Percentiles rank a stretch among this genome's conserved stretches.
phyloP scores from a whole-genome alignment of 805 yeast genomes.

The Starmerella potacharoeniae region DNA sequence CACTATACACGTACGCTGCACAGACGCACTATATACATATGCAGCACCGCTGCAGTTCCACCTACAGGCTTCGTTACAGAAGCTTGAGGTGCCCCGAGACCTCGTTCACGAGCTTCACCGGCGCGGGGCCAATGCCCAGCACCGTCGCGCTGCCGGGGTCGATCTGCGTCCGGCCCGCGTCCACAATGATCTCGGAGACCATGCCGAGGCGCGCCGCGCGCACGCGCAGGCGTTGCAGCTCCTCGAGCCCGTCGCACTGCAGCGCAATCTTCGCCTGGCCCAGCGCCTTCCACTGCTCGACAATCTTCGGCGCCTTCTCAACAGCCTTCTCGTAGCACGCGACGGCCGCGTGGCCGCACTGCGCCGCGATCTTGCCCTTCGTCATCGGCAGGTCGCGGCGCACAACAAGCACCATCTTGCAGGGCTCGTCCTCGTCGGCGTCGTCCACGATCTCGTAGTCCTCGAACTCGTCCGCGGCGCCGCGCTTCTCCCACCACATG shows the following conservation, averaged over 20 bases:
- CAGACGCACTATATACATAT: too few species aligned
- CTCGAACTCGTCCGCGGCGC: conserved; percentile 3
- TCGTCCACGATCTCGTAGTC: conserved; percentile 13
- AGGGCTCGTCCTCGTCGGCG: conserved; percentile 11
- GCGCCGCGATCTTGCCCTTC: conserved; percentile 95
- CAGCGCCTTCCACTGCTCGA: conserved; percentile 61
- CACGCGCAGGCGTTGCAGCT: conserved; percentile 65
- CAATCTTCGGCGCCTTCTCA: conserved; percentile 48
- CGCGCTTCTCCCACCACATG: background rate
- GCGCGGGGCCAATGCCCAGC: conserved; percentile 96
- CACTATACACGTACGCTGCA: too few species aligned
- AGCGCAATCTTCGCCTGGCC: conserved; percentile 95
- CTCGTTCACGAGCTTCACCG: conserved; percentile 61
- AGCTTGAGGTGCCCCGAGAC: conserved; percentile 70
- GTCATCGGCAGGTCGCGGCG: conserved; percentile 85
- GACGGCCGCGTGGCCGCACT: conserved; percentile 94
- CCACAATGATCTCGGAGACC: conserved; percentile 72
- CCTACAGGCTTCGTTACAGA: conserved; percentile 33
- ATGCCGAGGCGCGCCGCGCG: conserved; percentile 70
- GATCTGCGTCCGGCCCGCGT: conserved; percentile 94
- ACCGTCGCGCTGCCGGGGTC: conserved; percentile 96
- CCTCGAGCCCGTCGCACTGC: conserved; percentile 47
- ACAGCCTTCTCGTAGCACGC: conserved; percentile 60
- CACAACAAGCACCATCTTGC: conserved; percentile 68
- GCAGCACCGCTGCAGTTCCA: background rate